Base-by-base conservation (phyloP, 2,329 filamentous ascomycete species). In the Sporothrix mexicana region DNA sequence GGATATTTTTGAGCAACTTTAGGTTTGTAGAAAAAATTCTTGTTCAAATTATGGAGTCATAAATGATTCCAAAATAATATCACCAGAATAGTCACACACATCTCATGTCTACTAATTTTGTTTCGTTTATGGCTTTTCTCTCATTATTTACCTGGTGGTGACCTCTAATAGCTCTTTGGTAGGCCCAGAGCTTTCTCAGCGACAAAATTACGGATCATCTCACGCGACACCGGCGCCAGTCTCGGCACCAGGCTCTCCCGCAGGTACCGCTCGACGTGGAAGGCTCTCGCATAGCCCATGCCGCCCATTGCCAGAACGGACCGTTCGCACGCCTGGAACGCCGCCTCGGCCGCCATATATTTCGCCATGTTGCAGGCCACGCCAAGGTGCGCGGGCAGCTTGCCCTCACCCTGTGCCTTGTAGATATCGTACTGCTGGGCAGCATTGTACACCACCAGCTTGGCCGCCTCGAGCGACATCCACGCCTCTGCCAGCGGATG, bases 131-230 rank as follows among this genome's bases (percentile, higher is more conserved):
- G 17, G 15, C 5, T 30, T 30, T 30, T 25, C 25, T 30, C 25
- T 57, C 15, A 17, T 17, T 36, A 62, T 62, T n/a, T 41, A 61
- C 36, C 13, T 23, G 9, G 23, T 25, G 6, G 7, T 36, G 17
- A 10, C 10, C 13, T 30, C 10, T 57, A 93, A 76, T 93, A 94
- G 77, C 90, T 93, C 73, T 89, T 84, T 0, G 91, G 92, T 36
- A 93, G 77, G 3, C 85, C 82, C n/a, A 93, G 80, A 0, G 88
- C 91, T 81, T 88, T 92, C 79, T 93, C 91, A 2, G 87, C 85
- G 13, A 93, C 86, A 79, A 90, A 93, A 76, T 93, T 93, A 83
- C 92, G 82, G 70, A 93, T 92, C 92, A 93, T 93, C 82, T 93
- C 92, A 75, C 89, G 80, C 72, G 87, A 90, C 0, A 92, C 85